Percentiles rank a stretch among this genome's conserved stretches.
Conservation (phyloP, 108 stramenopile genomes). For the Fragilaria radians region DNA sequence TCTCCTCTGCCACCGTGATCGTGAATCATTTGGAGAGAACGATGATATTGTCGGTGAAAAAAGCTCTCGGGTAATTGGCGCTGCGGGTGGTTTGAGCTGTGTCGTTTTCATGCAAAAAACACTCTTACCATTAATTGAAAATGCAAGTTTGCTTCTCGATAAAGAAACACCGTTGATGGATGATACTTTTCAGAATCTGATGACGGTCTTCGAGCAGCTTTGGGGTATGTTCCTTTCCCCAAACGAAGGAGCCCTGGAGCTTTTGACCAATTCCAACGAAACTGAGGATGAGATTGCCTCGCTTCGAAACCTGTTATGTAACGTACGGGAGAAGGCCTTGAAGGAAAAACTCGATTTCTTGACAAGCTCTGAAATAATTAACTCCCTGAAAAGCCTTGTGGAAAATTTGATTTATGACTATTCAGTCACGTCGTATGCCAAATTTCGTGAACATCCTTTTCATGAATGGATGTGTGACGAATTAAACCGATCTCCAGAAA, state of each 20-base stretch:
- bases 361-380: not conserved
- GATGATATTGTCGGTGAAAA: conserved; percentile 38
- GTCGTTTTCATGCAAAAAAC: conserved; percentile 55
- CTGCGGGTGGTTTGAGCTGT: conserved; percentile 55
- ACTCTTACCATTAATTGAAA: conserved; percentile 30
- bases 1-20: conserved; percentile 52
- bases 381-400: conserved; percentile 20
- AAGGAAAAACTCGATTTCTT: not conserved
- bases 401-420: conserved; percentile 68
- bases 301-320: not conserved
- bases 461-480: conserved; percentile 77
- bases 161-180: not conserved
- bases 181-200: conserved; percentile 14
- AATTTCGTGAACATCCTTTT: conserved; percentile 68
- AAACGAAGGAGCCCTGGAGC: conserved; percentile 23
- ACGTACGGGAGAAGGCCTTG: not conserved
- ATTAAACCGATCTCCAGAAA: conserved; percentile 22
- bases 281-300: conserved; percentile 7
- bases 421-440: conserved; percentile 37
- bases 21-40: conserved; percentile 36
- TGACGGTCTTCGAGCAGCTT: conserved; percentile 33
- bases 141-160: conserved; percentile 1
- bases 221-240: conserved; percentile 68
- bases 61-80: conserved; percentile 38
- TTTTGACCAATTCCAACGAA: conserved; percentile 21